Percentiles rank a stretch among this genome's conserved stretches.
Evolutionary conservation across 148 eudicot genomes (phyloP).

Genomic region (Pouteria glomerata): DNA sequence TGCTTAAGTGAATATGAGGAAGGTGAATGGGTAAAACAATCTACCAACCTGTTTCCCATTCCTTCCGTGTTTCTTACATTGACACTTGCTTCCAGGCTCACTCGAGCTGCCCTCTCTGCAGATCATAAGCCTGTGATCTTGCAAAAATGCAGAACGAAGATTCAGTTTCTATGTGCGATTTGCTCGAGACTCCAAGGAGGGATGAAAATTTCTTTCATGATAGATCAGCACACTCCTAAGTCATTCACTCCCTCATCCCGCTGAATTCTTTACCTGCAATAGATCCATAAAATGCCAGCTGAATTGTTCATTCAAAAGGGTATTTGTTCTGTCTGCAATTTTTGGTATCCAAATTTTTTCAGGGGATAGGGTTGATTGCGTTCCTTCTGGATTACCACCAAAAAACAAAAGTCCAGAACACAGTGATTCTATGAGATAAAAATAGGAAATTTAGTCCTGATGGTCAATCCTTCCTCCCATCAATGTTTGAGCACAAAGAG

Average conservation of each 20-base stretch:
- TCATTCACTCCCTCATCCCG: conserved; percentile 5
- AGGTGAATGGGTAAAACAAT: conserved; percentile 31
- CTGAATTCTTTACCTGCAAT: conserved; percentile 1
- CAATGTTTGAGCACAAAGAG: no score
- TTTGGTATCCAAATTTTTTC: no score
- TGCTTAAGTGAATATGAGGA: conserved; percentile 47
- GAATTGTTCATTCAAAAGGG: neutral
- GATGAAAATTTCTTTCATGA: conserved; percentile 19
- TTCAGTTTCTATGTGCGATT: conserved; percentile 1
- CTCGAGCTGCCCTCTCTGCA: conserved; percentile 38
- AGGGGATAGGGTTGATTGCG: no score
- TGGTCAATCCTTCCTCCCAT: no score
- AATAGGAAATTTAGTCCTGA: no score
- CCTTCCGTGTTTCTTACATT: conserved; percentile 34
- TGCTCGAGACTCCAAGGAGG: conserved; percentile 16
- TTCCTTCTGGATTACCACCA: neutral
- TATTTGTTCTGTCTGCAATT: no score
- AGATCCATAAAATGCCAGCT: neutral
- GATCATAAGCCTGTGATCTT: conserved; percentile 22
- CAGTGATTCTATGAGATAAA: no score
- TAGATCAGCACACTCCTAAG: conserved; percentile 10
- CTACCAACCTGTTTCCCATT: conserved; percentile 35
- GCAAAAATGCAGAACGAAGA: neutral
- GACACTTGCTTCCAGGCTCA: conserved; percentile 43
- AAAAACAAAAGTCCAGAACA: no score